Conservation (phyloP, 257 asterid species). For the Nicotiana otophora region DNA sequence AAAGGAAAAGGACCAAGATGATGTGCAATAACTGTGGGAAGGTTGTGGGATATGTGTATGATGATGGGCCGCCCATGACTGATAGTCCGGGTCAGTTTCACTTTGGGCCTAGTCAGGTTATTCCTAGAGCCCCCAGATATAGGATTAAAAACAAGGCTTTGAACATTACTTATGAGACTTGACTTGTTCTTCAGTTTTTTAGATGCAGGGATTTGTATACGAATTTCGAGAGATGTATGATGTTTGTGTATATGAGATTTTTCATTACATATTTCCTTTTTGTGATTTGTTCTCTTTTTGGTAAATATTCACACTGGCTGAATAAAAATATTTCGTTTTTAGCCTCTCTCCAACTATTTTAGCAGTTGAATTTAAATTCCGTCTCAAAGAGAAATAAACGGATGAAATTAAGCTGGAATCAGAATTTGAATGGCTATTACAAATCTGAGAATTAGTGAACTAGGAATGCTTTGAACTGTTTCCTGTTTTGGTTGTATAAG, state of each 20-base stretch:
- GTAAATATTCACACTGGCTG: background rate
- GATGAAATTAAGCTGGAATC: background rate
- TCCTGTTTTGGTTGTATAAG: background rate
- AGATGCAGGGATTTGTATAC: background rate
- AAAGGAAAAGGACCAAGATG: conserved; percentile 71
- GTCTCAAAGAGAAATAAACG: background rate
- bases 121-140: conserved; percentile 86
- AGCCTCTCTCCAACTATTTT: background rate
- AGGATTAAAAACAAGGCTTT: conserved; percentile 69
- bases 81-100: conserved; percentile 68
- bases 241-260: background rate
- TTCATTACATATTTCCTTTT: background rate
- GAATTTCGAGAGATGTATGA: background rate
- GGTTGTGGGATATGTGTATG: conserved; percentile 69
- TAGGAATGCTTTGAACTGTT: background rate
- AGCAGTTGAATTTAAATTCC: background rate
- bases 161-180: conserved; percentile 44
- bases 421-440: background rate
- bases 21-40: conserved; percentile 66
- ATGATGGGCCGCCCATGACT: conserved; percentile 83
- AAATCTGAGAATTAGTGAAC: background rate
- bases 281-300: background rate
- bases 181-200: conserved; percentile 9
- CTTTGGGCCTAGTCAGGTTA: conserved; percentile 85
- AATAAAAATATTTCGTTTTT: background rate